Conservation (phyloP, 2,329 filamentous ascomycete species). For the Daldinia sp. region DNA sequence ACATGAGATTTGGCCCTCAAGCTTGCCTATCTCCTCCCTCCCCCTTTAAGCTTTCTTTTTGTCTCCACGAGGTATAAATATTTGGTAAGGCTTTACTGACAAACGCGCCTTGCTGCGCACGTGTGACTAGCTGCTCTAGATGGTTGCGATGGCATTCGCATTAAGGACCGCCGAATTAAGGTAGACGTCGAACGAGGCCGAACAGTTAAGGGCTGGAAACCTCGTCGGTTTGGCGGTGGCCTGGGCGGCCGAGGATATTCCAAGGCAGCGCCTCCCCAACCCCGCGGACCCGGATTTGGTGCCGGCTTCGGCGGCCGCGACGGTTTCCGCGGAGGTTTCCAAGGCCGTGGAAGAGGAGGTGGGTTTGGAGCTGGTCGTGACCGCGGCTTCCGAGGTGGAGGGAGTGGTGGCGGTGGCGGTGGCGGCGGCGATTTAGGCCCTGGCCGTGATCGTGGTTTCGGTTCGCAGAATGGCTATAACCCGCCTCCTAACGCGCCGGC, state of each 20-base stretch:
- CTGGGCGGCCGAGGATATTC: conserved; percentile 94
- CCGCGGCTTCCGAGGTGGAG: conserved; percentile 55
- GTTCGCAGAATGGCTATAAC: conserved; percentile 57
- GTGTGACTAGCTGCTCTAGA: conserved; percentile 85
- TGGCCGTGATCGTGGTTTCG: conserved; percentile 56
- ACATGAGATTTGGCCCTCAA: conserved; percentile 65
- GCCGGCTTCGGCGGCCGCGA: conserved; percentile 65
- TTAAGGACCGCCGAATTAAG: conserved; percentile 90
- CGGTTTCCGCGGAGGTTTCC: conserved; percentile 63
- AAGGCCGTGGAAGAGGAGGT: conserved; percentile 56
- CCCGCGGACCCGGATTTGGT: conserved; percentile 69
- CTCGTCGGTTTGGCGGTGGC: conserved; percentile 88
- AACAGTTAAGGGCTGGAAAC: conserved; percentile 93
- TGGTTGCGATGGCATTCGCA: conserved; percentile 83
- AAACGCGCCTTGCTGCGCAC: conserved; percentile 66
- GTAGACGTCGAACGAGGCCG: conserved; percentile 96
- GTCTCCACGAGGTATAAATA: conserved; percentile 52
- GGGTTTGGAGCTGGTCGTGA: conserved; percentile 47
- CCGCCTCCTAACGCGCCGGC: conserved; percentile 69
- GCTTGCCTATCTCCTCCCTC: conserved; percentile 59
- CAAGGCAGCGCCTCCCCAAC: conserved; percentile 76
- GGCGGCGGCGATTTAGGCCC: conserved; percentile 59
- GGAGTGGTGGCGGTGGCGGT: conserved; percentile 65
- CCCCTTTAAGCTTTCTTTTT: conserved; percentile 14
- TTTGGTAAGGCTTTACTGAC: conserved; percentile 74